These are phyloP conservation scores for Colletotrichum melonis DNA, from an alignment of 2,329 filamentous ascomycete genomes.

Conservation along the genomic window DNA sequence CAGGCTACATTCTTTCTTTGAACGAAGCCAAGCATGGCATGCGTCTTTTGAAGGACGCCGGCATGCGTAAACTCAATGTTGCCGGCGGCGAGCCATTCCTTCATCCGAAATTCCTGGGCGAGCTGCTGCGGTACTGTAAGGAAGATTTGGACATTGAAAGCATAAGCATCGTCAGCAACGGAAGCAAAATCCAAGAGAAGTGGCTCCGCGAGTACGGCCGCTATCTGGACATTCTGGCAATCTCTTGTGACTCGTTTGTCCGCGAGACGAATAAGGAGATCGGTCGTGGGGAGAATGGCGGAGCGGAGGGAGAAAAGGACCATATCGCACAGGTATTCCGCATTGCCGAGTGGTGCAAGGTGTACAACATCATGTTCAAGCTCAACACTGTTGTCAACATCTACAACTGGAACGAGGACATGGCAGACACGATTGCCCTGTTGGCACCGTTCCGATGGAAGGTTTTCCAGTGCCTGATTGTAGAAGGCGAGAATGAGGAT, in stretches of 20 bases:
- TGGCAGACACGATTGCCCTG: conserved; percentile 50
- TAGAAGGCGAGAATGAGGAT: conserved; percentile 64
- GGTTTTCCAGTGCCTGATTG: conserved; percentile 64
- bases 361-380: conserved; percentile 65
- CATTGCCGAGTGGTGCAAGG: conserved; percentile 57
- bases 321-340: conserved; percentile 56
- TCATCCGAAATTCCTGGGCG: conserved; percentile 54
- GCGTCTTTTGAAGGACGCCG: conserved; percentile 56
- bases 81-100: conserved; percentile 67
- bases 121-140: conserved; percentile 60
- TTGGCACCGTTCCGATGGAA: conserved; percentile 66
- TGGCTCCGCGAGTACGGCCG: conserved; percentile 55
- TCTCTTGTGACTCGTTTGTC: conserved; percentile 66
- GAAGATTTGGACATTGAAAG: conserved; percentile 59
- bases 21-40: conserved; percentile 57
- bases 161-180: conserved; percentile 66
- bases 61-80: conserved; percentile 67
- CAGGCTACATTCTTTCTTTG: conserved; percentile 54
- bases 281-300: conserved; percentile 52
- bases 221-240: conserved; percentile 65
- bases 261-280: conserved; percentile 61
- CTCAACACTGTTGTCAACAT: conserved; percentile 65
- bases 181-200: conserved; percentile 55
- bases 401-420: conserved; percentile 62
- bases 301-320: conserved; percentile 45